Evolutionary conservation across 768 basidiomycete species (phyloP).

Genomic region (Chalciporus chontae): DNA sequence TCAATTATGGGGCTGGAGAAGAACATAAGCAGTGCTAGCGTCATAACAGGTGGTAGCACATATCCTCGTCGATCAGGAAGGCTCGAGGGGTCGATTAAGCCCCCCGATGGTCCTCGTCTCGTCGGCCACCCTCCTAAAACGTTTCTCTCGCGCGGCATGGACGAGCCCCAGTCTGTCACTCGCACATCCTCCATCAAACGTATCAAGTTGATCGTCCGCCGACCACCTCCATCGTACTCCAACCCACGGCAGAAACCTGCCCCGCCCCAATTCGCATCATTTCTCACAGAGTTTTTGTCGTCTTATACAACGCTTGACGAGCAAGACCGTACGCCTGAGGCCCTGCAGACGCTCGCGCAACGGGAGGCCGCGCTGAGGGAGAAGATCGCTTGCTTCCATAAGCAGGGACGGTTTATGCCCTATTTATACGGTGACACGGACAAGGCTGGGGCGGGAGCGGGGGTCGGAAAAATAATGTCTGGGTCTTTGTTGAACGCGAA

Average conservation of each 20-base stretch:
- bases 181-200: conserved; percentile 46
- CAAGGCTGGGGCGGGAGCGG: background rate
- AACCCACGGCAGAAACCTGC: conserved; percentile 68
- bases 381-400: conserved; percentile 40
- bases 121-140: background rate
- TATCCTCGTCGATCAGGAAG: conserved; percentile 20
- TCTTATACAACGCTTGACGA: conserved; percentile 60
- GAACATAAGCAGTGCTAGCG: background rate
- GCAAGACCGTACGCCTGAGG: conserved; percentile 41
- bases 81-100: conserved; percentile 15
- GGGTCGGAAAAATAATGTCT: background rate
- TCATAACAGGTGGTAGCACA: background rate
- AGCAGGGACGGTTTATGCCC: conserved; percentile 44
- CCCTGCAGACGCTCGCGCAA: conserved; percentile 35
- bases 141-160: background rate
- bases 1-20: conserved; percentile 8
- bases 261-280: conserved; percentile 46
- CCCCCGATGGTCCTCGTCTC: background rate
- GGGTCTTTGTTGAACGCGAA: conserved; percentile 13
- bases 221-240: conserved; percentile 56
- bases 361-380: conserved; percentile 44
- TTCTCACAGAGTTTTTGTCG: conserved; percentile 52
- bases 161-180: conserved; percentile 3
- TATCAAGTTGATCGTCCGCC: conserved; percentile 61
- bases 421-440: conserved; percentile 33